Evolutionary conservation across 2,329 filamentous ascomycete genomes (phyloP).

Genomic region (Fusarium concolor): DNA sequence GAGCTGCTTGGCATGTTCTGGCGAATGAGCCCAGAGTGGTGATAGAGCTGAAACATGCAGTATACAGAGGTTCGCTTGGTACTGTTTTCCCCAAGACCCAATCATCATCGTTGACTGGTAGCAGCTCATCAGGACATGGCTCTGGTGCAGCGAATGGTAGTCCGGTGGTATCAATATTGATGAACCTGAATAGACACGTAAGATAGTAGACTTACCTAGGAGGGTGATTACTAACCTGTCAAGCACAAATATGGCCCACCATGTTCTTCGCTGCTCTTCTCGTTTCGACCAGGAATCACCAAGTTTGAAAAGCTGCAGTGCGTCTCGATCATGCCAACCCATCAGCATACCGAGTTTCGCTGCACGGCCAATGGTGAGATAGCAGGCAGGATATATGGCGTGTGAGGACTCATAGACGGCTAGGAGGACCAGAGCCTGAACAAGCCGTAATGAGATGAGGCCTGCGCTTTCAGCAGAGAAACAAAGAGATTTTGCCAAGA

Average conservation of each 20-base stretch:
- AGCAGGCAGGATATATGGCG: constrained; percentile 14
- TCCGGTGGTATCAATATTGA: background rate
- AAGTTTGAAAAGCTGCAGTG: constrained; percentile 8
- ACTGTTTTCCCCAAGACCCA: constrained; percentile 6
- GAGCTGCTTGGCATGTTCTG: constrained; percentile 9
- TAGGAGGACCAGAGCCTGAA: background rate
- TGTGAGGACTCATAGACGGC: constrained; percentile 11
- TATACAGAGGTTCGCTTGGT: constrained; percentile 8
- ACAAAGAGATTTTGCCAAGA: constrained; percentile 1
- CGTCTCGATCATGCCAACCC: constrained; percentile 5
- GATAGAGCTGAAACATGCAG: constrained; percentile 5
- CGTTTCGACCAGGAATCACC: constrained; percentile 10
- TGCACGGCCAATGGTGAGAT: constrained; percentile 10
- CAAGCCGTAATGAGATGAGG: background rate
- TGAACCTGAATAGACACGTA: background rate
- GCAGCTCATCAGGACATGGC: background rate
- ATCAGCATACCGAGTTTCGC: constrained; percentile 3
- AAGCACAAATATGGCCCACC: constrained; percentile 14
- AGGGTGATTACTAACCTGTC: background rate
- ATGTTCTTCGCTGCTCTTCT: constrained; percentile 11
- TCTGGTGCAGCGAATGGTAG: constrained; percentile 8
- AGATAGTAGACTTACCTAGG: background rate
- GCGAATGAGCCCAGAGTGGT: constrained; percentile 8
- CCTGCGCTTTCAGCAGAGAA: constrained; percentile 8
- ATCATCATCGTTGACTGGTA: constrained; percentile 12